A percentile compares a stretch with the other conserved stretches of the same genome.
Evolutionary conservation across 208 protist species (phyloP).

Genomic region (Blechomonas ayalai): DNA sequence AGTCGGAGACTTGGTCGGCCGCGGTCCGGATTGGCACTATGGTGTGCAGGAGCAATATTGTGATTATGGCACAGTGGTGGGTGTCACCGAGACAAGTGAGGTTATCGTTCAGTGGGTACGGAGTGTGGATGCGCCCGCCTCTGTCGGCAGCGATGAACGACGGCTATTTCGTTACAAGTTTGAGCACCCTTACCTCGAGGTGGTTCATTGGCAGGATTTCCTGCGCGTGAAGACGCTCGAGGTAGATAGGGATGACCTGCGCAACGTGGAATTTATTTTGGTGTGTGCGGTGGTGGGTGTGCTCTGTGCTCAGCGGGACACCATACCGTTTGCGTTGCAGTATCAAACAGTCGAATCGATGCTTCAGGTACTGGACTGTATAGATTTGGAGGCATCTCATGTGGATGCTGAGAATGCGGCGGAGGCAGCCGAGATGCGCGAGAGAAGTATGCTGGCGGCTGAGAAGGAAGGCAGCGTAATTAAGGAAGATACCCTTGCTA

Average conservation of each 20-base stretch:
- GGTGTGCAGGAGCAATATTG: conserved; percentile 50
- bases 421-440: conserved; percentile 7
- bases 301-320: conserved; percentile 65
- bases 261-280: conserved; percentile 59
- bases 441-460: conserved; percentile 6
- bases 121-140: conserved; percentile 29
- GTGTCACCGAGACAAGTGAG: conserved; percentile 36
- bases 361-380: conserved; percentile 54
- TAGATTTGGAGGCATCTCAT: conserved; percentile 25
- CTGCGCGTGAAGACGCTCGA: conserved; percentile 35
- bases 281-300: conserved; percentile 50
- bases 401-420: conserved; percentile 5
- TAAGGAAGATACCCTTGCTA: conserved; percentile 21
- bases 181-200: conserved; percentile 40
- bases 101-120: conserved; percentile 63
- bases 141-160: conserved; percentile 8
- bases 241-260: conserved; percentile 28
- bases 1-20: conserved; percentile 58
- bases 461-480: conserved; percentile 11
- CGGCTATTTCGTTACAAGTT: conserved; percentile 69
- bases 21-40: conserved; percentile 63
- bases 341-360: conserved; percentile 70
- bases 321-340: conserved; percentile 57
- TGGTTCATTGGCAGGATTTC: conserved; percentile 53
- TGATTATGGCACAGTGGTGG: conserved; percentile 69